Evolutionary conservation across 164 flowering plant genomes (phyloP).

Genomic region (Kingdonia uniflora): DNA sequence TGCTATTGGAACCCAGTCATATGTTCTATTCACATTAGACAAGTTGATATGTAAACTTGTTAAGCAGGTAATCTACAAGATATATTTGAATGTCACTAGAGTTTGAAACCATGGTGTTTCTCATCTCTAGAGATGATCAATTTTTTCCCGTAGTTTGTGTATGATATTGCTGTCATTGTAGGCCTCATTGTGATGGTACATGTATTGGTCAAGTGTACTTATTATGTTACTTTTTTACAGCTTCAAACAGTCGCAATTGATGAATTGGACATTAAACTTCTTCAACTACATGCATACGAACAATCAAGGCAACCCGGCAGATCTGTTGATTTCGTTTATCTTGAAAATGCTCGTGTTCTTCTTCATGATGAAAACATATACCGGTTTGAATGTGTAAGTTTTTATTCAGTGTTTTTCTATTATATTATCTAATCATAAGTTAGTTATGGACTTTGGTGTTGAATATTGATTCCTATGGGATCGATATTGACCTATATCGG

Average conservation of each 20-base stretch:
- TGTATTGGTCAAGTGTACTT: no score
- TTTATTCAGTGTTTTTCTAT: not conserved
- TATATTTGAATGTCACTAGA: no score
- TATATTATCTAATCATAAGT: not conserved
- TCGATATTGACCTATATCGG: no score
- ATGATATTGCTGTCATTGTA: no score
- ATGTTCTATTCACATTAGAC: slow-evolving; percentile 87
- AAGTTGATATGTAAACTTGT: slow-evolving; percentile 82
- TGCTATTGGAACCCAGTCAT: slow-evolving; percentile 85
- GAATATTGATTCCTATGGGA: not conserved
- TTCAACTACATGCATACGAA: slow-evolving; percentile 85
- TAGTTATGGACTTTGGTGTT: not conserved
- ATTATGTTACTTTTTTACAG: slow-evolving; percentile 25
- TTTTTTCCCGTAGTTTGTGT: no score
- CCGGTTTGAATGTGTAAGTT: slow-evolving; percentile 79
- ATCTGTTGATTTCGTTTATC: slow-evolving; percentile 67
- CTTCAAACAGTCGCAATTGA: slow-evolving; percentile 77
- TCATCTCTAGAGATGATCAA: no score
- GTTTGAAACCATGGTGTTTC: no score
- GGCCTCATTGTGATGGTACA: no score
- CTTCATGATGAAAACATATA: slow-evolving; percentile 87
- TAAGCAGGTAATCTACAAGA: slow-evolving; percentile 43
- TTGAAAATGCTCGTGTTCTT: slow-evolving; percentile 79
- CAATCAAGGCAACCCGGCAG: slow-evolving; percentile 55
- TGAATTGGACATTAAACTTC: slow-evolving; percentile 85